phyloP scores from a whole-genome alignment of 2,329 filamentous ascomycete species.

The Venturia nashicola region DNA sequence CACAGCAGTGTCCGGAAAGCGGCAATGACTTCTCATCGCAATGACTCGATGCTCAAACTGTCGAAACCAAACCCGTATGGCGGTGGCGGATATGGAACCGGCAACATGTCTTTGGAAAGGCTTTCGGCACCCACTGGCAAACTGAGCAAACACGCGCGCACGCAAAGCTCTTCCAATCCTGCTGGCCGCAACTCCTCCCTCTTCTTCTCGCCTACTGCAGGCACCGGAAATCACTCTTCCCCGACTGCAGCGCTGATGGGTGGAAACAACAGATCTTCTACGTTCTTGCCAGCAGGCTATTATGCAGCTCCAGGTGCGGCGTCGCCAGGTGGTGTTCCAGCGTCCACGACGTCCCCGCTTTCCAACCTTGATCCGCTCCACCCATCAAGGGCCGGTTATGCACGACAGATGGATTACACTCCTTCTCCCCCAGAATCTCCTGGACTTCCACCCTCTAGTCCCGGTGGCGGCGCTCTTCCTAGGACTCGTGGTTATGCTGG shows the following conservation, averaged over 20 bases:
- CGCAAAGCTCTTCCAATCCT: slow-evolving; percentile 17
- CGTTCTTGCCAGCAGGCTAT: slow-evolving; percentile 83
- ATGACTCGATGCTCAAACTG: slow-evolving; percentile 45
- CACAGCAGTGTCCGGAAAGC: slow-evolving; percentile 84
- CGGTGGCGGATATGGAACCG: slow-evolving; percentile 17
- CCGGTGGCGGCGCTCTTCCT: background rate
- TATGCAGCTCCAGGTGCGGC: slow-evolving; percentile 59
- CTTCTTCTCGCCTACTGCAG: slow-evolving; percentile 92
- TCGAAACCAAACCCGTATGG: slow-evolving; percentile 41
- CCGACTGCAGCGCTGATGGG: slow-evolving; percentile 12
- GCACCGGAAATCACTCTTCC: slow-evolving; percentile 35
- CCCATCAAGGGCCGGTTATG: slow-evolving; percentile 18
- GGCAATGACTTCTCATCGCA: slow-evolving; percentile 54
- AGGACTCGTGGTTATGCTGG: slow-evolving; percentile 22
- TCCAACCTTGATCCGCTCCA: slow-evolving; percentile 20
- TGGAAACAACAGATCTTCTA: slow-evolving; percentile 51
- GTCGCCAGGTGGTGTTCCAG: slow-evolving; percentile 23
- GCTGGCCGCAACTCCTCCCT: slow-evolving; percentile 26
- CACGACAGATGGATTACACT: slow-evolving; percentile 10
- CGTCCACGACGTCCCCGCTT: slow-evolving; percentile 4
- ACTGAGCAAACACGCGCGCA: slow-evolving; percentile 25
- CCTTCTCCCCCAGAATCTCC: slow-evolving; percentile 24
- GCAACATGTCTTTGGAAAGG: slow-evolving; percentile 6
- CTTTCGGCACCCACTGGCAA: slow-evolving; percentile 10
- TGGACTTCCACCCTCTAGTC: slow-evolving; percentile 18